Conservation (phyloP, 73 alveolate species). For the Tetrahymena elliotti region DNA sequence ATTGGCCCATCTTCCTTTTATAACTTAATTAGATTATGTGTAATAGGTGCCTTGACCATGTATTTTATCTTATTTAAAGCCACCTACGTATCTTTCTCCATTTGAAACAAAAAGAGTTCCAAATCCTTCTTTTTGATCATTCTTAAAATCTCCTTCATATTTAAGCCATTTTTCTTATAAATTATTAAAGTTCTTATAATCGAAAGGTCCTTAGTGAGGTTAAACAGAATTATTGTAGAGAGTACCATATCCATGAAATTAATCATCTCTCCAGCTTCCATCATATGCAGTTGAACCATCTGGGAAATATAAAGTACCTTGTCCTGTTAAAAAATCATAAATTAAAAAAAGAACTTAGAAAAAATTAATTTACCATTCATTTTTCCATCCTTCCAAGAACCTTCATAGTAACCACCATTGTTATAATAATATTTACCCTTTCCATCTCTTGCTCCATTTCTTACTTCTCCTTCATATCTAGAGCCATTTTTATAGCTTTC, state of each 20-base stretch:
- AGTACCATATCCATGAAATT: conserved; percentile 26
- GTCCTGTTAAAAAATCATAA: conserved; percentile 27
- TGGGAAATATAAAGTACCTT: conserved; percentile 19
- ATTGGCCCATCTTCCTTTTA: conserved; percentile 31
- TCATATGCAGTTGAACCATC: conserved; percentile 21
- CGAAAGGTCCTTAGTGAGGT: conserved; percentile 2
- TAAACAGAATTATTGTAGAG: conserved; percentile 11
- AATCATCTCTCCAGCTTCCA: conserved; percentile 34
- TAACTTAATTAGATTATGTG: not conserved
- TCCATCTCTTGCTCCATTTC: conserved; percentile 68
- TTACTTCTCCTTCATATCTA: conserved; percentile 53
- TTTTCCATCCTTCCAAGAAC: conserved; percentile 56
- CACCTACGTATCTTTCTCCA: conserved; percentile 43
- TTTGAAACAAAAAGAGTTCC: conserved; percentile 14
- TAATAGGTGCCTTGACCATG: conserved; percentile 30
- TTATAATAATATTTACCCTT: conserved; percentile 49
- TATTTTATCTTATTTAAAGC: conserved; percentile 14
- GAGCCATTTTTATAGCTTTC: conserved; percentile 64
- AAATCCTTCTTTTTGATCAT: conserved; percentile 27
- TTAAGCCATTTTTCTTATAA: conserved; percentile 16
- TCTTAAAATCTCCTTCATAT: conserved; percentile 34
- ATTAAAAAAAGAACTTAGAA: not conserved
- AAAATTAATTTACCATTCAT: conserved; percentile 36
- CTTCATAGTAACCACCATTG: conserved; percentile 68
- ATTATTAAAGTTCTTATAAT: conserved; percentile 3